Evolutionary conservation across 2,329 filamentous ascomycete species (phyloP), one percentile per base, ranked within the genome.

Genomic region (Camptophora hylomeconis): DNA sequence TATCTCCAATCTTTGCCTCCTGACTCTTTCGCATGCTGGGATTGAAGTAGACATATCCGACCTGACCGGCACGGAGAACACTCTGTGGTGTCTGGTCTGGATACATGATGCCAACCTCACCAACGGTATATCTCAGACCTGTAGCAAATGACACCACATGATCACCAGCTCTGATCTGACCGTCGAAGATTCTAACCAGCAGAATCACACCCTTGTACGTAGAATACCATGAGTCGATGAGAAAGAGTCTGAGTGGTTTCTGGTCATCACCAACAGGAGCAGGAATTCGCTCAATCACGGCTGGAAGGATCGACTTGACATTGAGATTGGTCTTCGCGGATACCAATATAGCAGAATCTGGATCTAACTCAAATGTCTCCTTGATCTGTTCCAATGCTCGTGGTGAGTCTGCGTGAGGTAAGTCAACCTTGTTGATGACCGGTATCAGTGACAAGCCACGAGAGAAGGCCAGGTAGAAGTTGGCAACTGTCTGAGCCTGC

Each of bases 191-290:
- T 7, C 89, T 69, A 8, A 98, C 84, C 5, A 98, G 66, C 28
- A 94, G 67, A 30, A 95, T 79, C 19, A 98, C 89, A 8, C 89
- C 89, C 41, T 84, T 80, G 55, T 94, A 98, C 36, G 78, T 86
- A 49, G 93, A 86, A 52, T 98, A 98, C 89, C 89, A 98, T 13
- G 86, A 94, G 56, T 98, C 89, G 16, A 98, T 84, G 9, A 98
- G 72, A 26, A 98, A 63, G 57, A 95, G 69, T 35, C 81, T 75
- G 32, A 94, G 56, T 2, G 84, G 82, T 45, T 75, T 80, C 10
- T 57, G 65, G 30, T 66, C 58, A 44, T 89, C 75, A 4, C 89
- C 89, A 1, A 69, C 56, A 0, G 89, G 89, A 45, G 74, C 70
- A 12, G 89, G 87, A 3, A 98, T 79, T 35, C 77, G 66, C 42